phyloP scores from a whole-genome alignment of 805 yeast species.

The Candida suzukii region DNA sequence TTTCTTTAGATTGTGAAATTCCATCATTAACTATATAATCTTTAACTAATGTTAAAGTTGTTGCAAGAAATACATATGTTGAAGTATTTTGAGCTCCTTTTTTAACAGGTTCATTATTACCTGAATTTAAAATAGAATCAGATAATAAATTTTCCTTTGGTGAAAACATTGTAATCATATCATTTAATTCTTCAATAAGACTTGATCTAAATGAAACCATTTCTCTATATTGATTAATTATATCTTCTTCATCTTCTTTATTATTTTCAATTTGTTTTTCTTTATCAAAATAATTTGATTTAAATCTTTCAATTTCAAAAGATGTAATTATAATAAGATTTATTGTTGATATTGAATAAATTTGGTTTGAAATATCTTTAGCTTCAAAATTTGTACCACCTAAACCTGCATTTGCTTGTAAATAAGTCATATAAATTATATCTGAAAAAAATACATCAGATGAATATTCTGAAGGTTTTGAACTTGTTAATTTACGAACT shows the following conservation, averaged over 20 bases:
- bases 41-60: background rate
- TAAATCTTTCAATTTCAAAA: background rate
- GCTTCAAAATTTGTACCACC: conserved; percentile 16
- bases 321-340: conserved; percentile 15
- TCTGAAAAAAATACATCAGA: conserved; percentile 17
- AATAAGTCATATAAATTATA: conserved; percentile 11
- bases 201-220: background rate
- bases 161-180: background rate
- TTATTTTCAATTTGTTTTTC: background rate
- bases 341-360: conserved; percentile 16
- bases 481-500: conserved; percentile 21
- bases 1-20: background rate
- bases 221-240: background rate
- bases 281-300: background rate
- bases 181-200: background rate
- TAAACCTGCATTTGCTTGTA: conserved; percentile 16
- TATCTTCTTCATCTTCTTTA: background rate
- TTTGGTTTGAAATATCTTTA: conserved; percentile 13
- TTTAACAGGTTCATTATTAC: too few relatives aligned
- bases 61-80: background rate
- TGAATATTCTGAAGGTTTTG: conserved; percentile 11
- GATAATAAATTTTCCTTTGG: too few relatives aligned
- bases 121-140: too few relatives aligned
- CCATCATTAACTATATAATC: background rate
- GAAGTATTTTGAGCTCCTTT: too few relatives aligned